Base-by-base conservation (phyloP, 2,329 filamentous ascomycete species). In the Paraphaeosphaeria sporulosa region DNA sequence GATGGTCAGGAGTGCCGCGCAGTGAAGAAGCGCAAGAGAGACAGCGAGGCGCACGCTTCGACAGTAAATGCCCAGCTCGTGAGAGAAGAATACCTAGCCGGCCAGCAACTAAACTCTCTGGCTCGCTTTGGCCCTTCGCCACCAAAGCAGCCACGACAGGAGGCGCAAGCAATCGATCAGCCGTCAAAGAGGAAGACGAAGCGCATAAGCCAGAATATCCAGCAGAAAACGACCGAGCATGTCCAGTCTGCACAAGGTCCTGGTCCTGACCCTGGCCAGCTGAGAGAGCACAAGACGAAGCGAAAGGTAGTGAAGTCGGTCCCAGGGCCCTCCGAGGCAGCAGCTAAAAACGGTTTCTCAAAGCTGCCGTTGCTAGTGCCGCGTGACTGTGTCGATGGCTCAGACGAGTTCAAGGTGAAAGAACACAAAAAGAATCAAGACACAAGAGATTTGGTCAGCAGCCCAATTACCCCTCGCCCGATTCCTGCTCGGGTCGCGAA, bases 11-110 rank as follows among this genome's bases (percentile, higher is more conserved):
- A 47, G 17, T 34, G 9, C 25, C 23, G 9, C 6, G 32, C 48
- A 30, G 53, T 1, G 12, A 63, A 63, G 49, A 63, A 61, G 49
- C 61, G 61, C 25, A 63, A 63, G 61, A 55, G 55, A 23, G 44
- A 43, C 3, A 62, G 53, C 38, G 54, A 55, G 36, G 36, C 19
- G 8, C 27, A 46, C 30, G 46, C 19, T 21, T 30, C 51, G 17
- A 30, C 55, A 25, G 42, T 46, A 19, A 48, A 36, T 4, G 19
- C 17, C 34, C 34, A 40, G 2, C 40, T 36, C 36, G 23, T 46
- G 19, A 52, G 42, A 23, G 38, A 44, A 27, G 48, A 46, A 30
- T 62, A 59, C 38, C 40, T 60, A 10, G 19, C 64, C 25, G 58
- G 58, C 7, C 36, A 53, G 36, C 21, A 61, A 13, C 36, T 61